Conservation (phyloP, 257 asterid species). For the Anisodus tanguticus region DNA sequence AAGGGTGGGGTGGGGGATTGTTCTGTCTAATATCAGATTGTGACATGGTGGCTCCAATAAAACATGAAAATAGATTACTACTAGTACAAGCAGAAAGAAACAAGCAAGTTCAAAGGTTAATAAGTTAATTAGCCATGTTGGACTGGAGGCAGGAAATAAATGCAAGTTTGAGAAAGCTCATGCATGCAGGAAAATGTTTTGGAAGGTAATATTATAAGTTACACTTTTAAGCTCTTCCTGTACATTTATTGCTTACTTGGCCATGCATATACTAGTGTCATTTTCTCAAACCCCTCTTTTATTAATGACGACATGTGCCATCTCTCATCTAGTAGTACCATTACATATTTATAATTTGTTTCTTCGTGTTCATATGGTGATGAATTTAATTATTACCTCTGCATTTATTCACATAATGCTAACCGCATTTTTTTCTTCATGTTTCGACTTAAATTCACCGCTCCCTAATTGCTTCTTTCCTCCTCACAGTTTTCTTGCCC, state of each 20-base stretch:
- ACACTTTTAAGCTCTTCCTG: background rate
- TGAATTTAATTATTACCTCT: background rate
- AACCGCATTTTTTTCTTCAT: background rate
- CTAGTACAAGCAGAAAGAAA: background rate
- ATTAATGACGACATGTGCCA: background rate
- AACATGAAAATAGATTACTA: background rate
- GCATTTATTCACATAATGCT: background rate
- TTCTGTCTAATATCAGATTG: slow-evolving; percentile 7
- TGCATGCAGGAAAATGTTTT: slow-evolving; percentile 7
- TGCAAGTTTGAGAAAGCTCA: background rate
- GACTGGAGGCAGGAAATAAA: background rate
- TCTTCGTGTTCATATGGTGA: background rate
- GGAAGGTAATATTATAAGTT: background rate
- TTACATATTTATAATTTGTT: background rate
- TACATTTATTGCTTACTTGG: background rate
- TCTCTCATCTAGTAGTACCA: background rate
- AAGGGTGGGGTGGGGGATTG: background rate
- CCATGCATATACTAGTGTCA: background rate
- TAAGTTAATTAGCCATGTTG: background rate
- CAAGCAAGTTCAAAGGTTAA: background rate
- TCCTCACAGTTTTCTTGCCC: background rate
- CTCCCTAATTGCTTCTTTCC: background rate
- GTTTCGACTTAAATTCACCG: background rate
- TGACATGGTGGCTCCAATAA: slow-evolving; percentile 18
- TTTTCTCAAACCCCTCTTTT: background rate